Percentiles rank a stretch among this genome's conserved stretches.
Conservation (phyloP, 768 basidiomycete species). For the Mycena capillaripes region DNA sequence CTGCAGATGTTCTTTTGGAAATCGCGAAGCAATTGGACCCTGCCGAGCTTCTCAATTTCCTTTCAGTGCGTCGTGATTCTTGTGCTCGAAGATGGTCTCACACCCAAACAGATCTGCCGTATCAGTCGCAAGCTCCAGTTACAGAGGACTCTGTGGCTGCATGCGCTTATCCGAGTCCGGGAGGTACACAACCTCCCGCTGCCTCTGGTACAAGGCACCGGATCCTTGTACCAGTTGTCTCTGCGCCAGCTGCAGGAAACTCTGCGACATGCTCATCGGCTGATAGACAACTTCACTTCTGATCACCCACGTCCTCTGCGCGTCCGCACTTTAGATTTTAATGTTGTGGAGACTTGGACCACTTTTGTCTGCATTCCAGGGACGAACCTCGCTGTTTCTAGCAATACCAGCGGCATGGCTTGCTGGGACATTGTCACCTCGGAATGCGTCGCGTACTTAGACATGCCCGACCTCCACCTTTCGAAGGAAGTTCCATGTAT, state of each 20-base stretch:
- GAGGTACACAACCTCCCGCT: background rate
- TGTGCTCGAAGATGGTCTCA: too few relatives aligned
- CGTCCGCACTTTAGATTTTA: background rate
- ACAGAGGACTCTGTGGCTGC: background rate
- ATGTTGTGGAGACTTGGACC: background rate
- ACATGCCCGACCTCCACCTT: background rate
- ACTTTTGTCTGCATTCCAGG: background rate
- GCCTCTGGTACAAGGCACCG: background rate
- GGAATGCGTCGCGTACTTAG: background rate
- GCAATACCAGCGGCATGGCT: background rate
- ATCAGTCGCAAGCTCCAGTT: background rate
- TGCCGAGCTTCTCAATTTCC: too few relatives aligned
- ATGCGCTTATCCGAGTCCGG: background rate
- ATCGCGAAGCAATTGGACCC: too few relatives aligned
- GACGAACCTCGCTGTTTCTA: background rate
- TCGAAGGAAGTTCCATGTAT: background rate
- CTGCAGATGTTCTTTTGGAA: too few relatives aligned
- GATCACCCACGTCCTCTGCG: background rate
- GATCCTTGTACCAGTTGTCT: background rate
- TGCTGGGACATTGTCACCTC: constrained; percentile 5
- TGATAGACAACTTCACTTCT: background rate
- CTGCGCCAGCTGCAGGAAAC: background rate
- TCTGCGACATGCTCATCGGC: background rate
- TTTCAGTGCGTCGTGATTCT: too few relatives aligned
- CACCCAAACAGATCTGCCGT: background rate